These are phyloP conservation scores for Lactifluus hygrophoroides DNA, from an alignment of 768 basidiomycete species.

Conservation along the genomic window DNA sequence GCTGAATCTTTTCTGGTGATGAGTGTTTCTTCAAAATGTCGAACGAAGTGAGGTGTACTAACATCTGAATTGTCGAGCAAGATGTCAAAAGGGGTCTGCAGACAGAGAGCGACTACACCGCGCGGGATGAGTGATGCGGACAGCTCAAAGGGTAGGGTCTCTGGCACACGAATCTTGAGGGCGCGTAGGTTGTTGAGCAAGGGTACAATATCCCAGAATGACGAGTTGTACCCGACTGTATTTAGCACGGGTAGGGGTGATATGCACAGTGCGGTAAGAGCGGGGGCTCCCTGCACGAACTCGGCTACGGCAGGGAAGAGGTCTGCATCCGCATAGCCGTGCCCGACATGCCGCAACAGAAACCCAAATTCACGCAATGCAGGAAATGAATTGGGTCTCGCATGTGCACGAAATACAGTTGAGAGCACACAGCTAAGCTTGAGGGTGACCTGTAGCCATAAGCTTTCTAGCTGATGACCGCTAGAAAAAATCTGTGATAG, in stretches of 20 bases:
- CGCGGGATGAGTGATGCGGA: slow-evolving; percentile 61
- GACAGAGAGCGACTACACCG: slow-evolving; percentile 36
- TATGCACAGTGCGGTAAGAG: slow-evolving; percentile 46
- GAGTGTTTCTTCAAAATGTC: slow-evolving; percentile 25
- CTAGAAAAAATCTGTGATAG: slow-evolving; percentile 52
- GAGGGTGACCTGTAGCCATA: slow-evolving; percentile 48
- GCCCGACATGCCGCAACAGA: slow-evolving; percentile 22
- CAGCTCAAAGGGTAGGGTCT: slow-evolving; percentile 51
- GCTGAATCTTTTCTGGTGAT: background rate
- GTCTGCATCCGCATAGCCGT: slow-evolving; percentile 41
- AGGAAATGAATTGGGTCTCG: slow-evolving; percentile 34
- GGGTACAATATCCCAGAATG: slow-evolving; percentile 64
- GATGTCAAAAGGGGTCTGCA: slow-evolving; percentile 28
- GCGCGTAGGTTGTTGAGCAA: slow-evolving; percentile 43
- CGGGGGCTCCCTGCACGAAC: slow-evolving; percentile 48
- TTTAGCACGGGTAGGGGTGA: slow-evolving; percentile 31
- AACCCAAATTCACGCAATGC: slow-evolving; percentile 61
- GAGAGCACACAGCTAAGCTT: slow-evolving; percentile 29
- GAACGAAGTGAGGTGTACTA: background rate
- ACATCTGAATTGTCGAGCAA: slow-evolving; percentile 21
- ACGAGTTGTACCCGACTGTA: slow-evolving; percentile 53
- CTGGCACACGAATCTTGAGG: slow-evolving; percentile 54
- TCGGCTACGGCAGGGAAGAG: slow-evolving; percentile 62
- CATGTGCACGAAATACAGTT: slow-evolving; percentile 39
- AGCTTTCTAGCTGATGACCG: slow-evolving; percentile 55